Base-by-base conservation (phyloP, 148 eudicot genomes). In the Camellia sinensis region DNA sequence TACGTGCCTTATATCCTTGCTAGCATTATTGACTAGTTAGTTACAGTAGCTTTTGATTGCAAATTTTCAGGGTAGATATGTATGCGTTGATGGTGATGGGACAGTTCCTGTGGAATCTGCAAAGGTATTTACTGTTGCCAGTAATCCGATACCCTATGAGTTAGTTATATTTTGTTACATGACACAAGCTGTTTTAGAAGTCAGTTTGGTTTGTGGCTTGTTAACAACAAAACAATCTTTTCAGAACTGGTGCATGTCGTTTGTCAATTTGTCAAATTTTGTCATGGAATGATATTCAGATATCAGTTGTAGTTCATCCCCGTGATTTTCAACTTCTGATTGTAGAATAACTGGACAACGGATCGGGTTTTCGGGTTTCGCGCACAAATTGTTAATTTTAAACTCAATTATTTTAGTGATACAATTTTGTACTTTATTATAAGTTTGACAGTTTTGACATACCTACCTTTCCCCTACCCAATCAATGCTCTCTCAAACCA, bases 31-130 rank as follows among this genome's bases (percentile, higher is more conserved):
- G 19, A 76, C 14, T 19, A 67, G 21, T 46, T 44, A 37, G 67
- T 77, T 29, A 71, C 53, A 19, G 29, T 78, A 45, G 70, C 60
- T 70, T 37, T 19, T 79, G 68, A 12, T 66, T 50, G 41, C 15
- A 76, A 71, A 44, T 71, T 87, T 85, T 56, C 92, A 93, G 94
- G 92, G 92, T 74, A 82, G 83, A 44, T 93, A 91, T 80, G 48
- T 85, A 37, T 85, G 77, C 61, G 90, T 92, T 64, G 97, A 97
- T 84, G 99, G 99, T 60, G 99, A 97, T 83, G 99, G 98, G 66
- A 97, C 99, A 70, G 99, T 97, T 83, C 99, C 99, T 69, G 78
- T 85, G 62, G 99, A 97, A 87, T 97, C 99, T 64, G 91, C 98
- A 17, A 94, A 92, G 97, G 99, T 97, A 91, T 73, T 40, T 41